phyloP scores from a whole-genome alignment of 1,284 basidiomycete species.

The Pisolithus thermaeus region DNA sequence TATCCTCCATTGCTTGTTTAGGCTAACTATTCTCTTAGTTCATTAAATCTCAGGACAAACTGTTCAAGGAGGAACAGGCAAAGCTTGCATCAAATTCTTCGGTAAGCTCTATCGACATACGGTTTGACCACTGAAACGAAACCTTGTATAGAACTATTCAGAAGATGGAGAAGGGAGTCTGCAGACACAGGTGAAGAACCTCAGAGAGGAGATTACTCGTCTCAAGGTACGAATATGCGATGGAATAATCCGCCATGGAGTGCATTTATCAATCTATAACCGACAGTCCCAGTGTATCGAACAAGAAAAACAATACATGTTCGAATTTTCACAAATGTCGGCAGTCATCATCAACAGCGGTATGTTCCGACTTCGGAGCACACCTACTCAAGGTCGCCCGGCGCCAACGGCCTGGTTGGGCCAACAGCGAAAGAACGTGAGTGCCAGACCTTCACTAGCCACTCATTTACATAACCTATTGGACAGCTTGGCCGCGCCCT shows the following conservation, averaged over 20 bases:
- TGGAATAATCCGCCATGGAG: not conserved
- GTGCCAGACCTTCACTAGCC: conserved; percentile 10
- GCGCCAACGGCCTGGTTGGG: conserved; percentile 54
- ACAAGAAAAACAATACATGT: conserved; percentile 55
- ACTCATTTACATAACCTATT: not conserved
- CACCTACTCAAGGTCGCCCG: conserved; percentile 36
- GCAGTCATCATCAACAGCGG: conserved; percentile 67
- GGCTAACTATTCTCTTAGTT: conserved; percentile 47
- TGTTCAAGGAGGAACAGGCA: conserved; percentile 74
- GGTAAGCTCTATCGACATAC: conserved; percentile 8
- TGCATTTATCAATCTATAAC: not conserved
- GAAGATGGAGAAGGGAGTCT: conserved; percentile 69
- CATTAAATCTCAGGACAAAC: conserved; percentile 87
- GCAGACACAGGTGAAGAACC: conserved; percentile 63
- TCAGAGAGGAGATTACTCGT: conserved; percentile 63
- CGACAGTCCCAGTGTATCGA: conserved; percentile 50
- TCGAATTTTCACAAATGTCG: conserved; percentile 79
- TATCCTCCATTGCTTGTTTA: not conserved
- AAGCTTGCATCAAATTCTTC: conserved; percentile 32
- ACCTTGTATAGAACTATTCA: conserved; percentile 43
- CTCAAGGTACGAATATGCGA: conserved; percentile 43
- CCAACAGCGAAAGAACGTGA: conserved; percentile 51
- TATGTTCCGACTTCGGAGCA: conserved; percentile 54
- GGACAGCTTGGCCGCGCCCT: conserved; percentile 26
- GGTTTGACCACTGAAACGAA: not conserved